Percentiles rank a stretch among this genome's conserved stretches.
Conservation (phyloP, 164 flowering plant species). For the Vitis labrusca region DNA sequence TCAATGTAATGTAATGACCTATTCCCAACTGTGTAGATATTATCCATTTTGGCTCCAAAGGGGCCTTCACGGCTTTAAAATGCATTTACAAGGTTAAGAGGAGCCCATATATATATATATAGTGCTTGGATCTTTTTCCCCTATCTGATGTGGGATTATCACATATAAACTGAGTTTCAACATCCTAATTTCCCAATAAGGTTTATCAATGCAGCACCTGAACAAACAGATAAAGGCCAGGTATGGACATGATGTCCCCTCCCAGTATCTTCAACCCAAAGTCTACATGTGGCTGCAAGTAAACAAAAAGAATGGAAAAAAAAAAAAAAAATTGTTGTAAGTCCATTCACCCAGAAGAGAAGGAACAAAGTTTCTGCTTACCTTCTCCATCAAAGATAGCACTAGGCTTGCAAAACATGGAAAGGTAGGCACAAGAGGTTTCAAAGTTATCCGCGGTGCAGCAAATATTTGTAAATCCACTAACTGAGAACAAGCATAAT, state of each 20-base stretch:
- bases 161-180: too few relatives aligned
- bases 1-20: background rate
- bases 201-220: conserved; percentile 52
- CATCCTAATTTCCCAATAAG: too few relatives aligned
- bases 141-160: too few relatives aligned
- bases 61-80: too few relatives aligned
- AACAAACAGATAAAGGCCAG: conserved; percentile 67
- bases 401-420: conserved; percentile 77
- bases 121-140: too few relatives aligned
- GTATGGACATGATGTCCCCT: conserved; percentile 89
- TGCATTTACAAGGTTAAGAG: too few relatives aligned
- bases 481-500: conserved; percentile 46
- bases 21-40: conserved; percentile 1
- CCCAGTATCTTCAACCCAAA: conserved; percentile 77
- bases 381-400: conserved; percentile 83
- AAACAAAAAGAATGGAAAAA: background rate
- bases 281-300: conserved; percentile 82
- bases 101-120: too few relatives aligned
- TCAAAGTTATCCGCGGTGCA: conserved; percentile 65
- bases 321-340: background rate
- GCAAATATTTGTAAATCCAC: conserved; percentile 76
- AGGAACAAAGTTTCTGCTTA: conserved; percentile 11
- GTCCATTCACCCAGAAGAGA: too few relatives aligned
- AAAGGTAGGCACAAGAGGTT: conserved; percentile 86
- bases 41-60: background rate